phyloP scores from a whole-genome alignment of 2,329 filamentous ascomycete genomes.

The Penicillium sp. region DNA sequence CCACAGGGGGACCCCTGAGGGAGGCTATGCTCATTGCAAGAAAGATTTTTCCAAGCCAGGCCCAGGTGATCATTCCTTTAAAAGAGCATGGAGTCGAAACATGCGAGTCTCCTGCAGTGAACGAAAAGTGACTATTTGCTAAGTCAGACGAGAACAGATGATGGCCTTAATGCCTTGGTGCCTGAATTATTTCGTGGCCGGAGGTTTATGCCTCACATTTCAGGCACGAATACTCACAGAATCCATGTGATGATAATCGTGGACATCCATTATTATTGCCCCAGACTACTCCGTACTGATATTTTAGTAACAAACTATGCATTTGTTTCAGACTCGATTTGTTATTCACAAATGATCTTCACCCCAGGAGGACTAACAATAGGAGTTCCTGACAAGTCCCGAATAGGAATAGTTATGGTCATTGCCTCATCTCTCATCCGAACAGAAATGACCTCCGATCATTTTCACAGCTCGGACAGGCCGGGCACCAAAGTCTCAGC shows the following conservation, averaged over 20 bases:
- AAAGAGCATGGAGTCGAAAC: neutral
- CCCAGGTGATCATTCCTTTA: neutral
- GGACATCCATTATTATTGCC: neutral
- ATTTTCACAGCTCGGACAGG: neutral
- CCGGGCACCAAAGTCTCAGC: neutral
- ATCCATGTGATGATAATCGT: neutral
- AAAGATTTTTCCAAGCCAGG: too few relatives aligned
- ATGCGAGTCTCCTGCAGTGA: neutral
- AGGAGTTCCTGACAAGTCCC: neutral
- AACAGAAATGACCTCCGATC: neutral
- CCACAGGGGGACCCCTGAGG: neutral
- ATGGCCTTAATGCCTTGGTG: neutral
- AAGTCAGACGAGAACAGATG: neutral
- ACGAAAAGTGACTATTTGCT: neutral
- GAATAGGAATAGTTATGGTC: neutral
- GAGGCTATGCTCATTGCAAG: neutral
- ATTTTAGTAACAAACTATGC: too few relatives aligned
- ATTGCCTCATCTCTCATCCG: neutral
- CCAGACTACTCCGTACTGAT: too few relatives aligned
- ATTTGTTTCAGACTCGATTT: neutral
- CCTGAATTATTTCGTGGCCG: neutral
- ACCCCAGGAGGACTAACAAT: neutral
- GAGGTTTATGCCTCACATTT: too few relatives aligned
- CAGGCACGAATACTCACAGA: neutral
- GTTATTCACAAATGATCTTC: neutral